Base-by-base conservation (phyloP, 768 basidiomycete species). In the Dacryopinax primogenitus region DNA sequence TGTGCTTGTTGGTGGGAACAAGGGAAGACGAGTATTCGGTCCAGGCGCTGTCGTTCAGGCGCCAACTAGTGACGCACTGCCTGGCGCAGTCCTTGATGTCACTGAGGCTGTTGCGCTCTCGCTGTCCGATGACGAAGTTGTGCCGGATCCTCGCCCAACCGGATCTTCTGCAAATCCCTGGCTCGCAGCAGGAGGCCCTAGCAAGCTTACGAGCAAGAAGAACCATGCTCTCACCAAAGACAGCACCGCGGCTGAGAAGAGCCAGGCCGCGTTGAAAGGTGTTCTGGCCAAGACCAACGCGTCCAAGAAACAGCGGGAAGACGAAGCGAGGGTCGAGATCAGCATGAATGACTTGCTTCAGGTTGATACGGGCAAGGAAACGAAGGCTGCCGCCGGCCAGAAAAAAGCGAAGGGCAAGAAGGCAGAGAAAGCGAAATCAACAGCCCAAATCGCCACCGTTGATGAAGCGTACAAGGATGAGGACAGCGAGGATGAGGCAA, bases 271-370 rank as follows among this genome's bases (percentile, higher is more conserved):
- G 70, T 79, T 93, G 58, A 84, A 84, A 70, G 95, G 92, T 70
- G 77, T 80, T 45, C 74, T 73, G 16, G 76, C 74, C 69, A 88
- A 86, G 70, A 76, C 77, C 21, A 80, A 76, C 1, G 85, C 83
- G 26, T 85, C 82, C 51, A 79, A 78, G 66, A 82, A 81, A 65
- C 81, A 80, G 64, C 83, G 81, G 1, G 77, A 77, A 67, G 88
- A 90, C 47, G 93, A 97, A 69, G 89, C 87, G 0, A 73, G 76
- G 6, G 83, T 96, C 23, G 92, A 95, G 70, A 88, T 97, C 66
- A 82, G 84, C 1, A 72, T 84, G 67, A 78, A 82, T 51, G 77
- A 79, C 35, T 78, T 83, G 4, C 65, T 61, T 13, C 23, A 32
- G 26, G 73, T 88, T 62, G 72, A 72, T 1, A 62, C 73, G 51